Conservation (phyloP, 1,284 basidiomycete genomes). For the Tilletia setariae region DNA sequence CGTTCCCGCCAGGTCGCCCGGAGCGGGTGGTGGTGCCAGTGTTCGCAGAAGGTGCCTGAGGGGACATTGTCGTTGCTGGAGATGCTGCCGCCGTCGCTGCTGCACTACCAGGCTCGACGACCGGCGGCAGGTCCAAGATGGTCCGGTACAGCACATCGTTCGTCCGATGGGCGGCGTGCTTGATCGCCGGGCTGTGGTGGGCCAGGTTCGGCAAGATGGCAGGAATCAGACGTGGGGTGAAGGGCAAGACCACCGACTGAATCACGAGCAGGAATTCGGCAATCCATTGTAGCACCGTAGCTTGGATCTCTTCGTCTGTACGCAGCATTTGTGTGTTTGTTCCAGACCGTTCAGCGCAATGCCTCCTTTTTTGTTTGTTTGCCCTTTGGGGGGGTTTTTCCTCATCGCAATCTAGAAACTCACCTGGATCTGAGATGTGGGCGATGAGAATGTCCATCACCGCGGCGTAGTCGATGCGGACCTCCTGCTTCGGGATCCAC, state of each 20-base stretch:
- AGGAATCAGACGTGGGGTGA: slow-evolving; percentile 85
- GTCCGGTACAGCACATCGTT: slow-evolving; percentile 81
- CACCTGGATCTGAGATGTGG: slow-evolving; percentile 80
- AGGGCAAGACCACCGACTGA: slow-evolving; percentile 86
- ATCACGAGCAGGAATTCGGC: slow-evolving; percentile 84
- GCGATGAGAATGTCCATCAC: slow-evolving; percentile 93
- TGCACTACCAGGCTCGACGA: background rate
- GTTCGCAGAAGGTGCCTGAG: no score
- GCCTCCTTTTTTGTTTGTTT: no score
- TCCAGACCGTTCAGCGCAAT: no score
- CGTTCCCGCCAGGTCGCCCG: no score
- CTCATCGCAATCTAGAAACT: no score
- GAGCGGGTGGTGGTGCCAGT: no score
- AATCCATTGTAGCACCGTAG: slow-evolving; percentile 73
- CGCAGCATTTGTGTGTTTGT: background rate
- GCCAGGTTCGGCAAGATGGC: slow-evolving; percentile 91
- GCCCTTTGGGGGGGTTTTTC: no score
- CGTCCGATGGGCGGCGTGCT: slow-evolving; percentile 77
- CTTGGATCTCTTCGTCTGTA: slow-evolving; percentile 56
- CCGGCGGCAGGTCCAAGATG: slow-evolving; percentile 72
- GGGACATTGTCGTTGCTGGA: background rate
- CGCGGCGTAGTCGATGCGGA: slow-evolving; percentile 82
- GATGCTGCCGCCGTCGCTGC: no score
- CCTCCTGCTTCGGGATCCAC: slow-evolving; percentile 90
- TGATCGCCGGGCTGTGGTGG: slow-evolving; percentile 83